Evolutionary conservation across 805 yeast species (phyloP), one percentile per base, ranked within the genome.

Genomic region (Saccharomycopsis capsularis): DNA sequence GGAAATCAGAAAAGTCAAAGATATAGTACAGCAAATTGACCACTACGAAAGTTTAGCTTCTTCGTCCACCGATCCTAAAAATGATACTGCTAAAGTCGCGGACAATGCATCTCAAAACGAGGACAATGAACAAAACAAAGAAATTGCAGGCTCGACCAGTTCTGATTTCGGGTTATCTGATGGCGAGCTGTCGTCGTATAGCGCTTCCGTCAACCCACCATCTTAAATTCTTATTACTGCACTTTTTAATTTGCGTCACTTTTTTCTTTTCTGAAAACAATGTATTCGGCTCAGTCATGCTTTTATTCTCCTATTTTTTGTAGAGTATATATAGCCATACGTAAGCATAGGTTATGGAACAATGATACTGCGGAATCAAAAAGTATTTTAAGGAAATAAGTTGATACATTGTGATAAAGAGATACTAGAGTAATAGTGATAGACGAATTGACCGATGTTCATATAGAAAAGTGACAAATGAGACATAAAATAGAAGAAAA

Each of bases 1-100:
- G 15, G 47, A 50, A 11, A 41, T 50, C 15, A 38, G 40, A 18
- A 46, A 35, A 4, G 27, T 50, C 3, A 36, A 46, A 29, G 42
- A 32, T 16, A 46, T 50, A n/a, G 43, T 46, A 9, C 16, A n/a
- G 4, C 53, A 50, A 42, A 41, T 50, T 32, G 29, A 18, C 4
- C 13, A 42, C 19, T 42, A 18, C 9, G 27, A 27, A 23, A 34
- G n/a, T 7, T 13, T n/a, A 21, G 42, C 7, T 9, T 16, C 29
- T n/a, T n/a, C 19, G 42, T 22, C 11, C 16, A 11, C 18, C 6
- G 19, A 16, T 34, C 38, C 13, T 9, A 6, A 11, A 11, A 18
- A 9, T 9, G 38, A 34, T 34, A 5, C 19, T 9, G 7, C 19
- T 16, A 29, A 29, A 29, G 13, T 29, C 13, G 38, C 19, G 19